Evolutionary conservation across 441 rosid species (phyloP), one percentile per base, ranked within the genome.

Genomic region (Geranium incanum): DNA sequence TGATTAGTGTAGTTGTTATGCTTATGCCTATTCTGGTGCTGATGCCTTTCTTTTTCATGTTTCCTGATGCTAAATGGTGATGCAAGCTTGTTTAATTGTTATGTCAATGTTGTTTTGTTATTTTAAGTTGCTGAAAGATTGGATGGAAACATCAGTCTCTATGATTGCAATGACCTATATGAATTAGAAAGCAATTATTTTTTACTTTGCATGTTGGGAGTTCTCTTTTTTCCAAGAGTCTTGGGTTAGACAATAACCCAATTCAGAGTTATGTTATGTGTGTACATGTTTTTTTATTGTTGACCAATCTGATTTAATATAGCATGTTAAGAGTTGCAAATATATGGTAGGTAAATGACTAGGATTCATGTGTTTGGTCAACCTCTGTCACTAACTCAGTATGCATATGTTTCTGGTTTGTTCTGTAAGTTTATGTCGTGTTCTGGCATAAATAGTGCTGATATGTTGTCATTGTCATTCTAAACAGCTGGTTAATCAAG

Each of bases 401-500:
- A 43, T 43, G 50, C 50, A 43, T 43, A 43, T 43, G 12, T 57
- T 70, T 1, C 67, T 33, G 59, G 33, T 66, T 18, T 19, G n/a
- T 41, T 12, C 74, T 41, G 68, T 72, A 21, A 39, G 71, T 72
- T 36, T 60, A n/a, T 43, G 18, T 60, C 9, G 11, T 18, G 6
- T 43, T 21, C 9, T 43, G 2, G 8, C 50, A 43, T 43, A 43
- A 13, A 12, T 12, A 43, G 50, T 6, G 11, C 8, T 43, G 9
- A 43, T 43, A 43, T 43, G 50, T 12, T 0, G 12, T 28, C 33
- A 28, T 28, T 28, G 33, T 28, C 41, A 21, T 63, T 73, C 55
- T 28, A 21, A 19, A 57, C 36, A n/a, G 13, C 43, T 67, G 71
- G 36, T 67, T 73, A 72, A 76, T 70, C 48, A 62, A 66, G 9